Base-by-base conservation (phyloP, 768 basidiomycete genomes). In the Russula ochroleuca region DNA sequence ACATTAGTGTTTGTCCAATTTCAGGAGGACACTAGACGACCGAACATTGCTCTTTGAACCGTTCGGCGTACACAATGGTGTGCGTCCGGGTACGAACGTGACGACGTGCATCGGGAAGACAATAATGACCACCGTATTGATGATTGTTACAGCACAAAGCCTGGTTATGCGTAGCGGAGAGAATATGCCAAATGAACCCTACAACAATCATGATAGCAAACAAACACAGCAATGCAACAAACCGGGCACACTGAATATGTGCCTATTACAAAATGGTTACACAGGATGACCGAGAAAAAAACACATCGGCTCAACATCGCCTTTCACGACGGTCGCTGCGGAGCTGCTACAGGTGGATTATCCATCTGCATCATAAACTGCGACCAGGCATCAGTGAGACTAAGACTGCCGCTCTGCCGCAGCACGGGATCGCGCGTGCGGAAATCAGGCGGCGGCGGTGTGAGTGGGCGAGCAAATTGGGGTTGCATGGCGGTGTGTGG, bases 331-430 rank as follows among this genome's bases (percentile, higher is more conserved):
- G 25, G 7, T 28, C 51, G 43, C 25, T 61, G 60, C 9, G 53
- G 25, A 8, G 41, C 25, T 28, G 41, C 25, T 28, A 10, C 14
- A 15, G 59, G 33, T 17, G 33, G 45, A 45, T 52, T 41, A 49
- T 59, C 61, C 61, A 62, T 69, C 49, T 62, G 63, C 25, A 38
- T 51, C 47, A 67, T 51, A 43, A 61, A 58, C 37, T 64, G 62
- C 13, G 58, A 60, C 65, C 64, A 58, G 17, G 64, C 67, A 9
- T 66, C 64, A 14, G 61, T 59, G 55, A 62, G 64, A 17, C 61
- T 59, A 52, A 68, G 64, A 51, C 43, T 40, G 2, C 66, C 66
- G 6, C 66, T 64, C 59, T 67, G 66, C 25, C 62, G 43, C 23
- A 67, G 28, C 48, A 67, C 62, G 28, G 48, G 62, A 54, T 67